A percentile compares a stretch with the other conserved stretches of the same genome.
These are phyloP conservation scores for Jimgerdemannia flammicorona DNA, from an alignment of 192 early-diverging fungal species.

Conservation along the genomic window DNA sequence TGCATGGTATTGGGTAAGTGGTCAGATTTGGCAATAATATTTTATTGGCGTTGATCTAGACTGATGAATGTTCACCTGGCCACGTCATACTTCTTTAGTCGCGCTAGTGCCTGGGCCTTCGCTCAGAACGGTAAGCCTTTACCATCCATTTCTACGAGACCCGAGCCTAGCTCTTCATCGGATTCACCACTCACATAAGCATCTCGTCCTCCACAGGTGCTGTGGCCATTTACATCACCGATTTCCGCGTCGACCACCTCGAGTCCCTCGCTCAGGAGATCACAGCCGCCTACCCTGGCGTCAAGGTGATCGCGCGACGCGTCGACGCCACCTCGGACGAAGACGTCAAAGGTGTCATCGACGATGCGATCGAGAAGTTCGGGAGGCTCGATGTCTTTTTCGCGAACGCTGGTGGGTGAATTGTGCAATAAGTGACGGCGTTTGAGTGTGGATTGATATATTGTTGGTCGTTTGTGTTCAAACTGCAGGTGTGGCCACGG, in stretches of 20 bases:
- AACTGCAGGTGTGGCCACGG: conserved; percentile 23
- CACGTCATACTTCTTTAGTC: conserved; percentile 12
- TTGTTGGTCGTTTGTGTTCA: not conserved
- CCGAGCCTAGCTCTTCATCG: not conserved
- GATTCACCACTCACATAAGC: too few relatives aligned
- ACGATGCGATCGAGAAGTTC: conserved; percentile 34
- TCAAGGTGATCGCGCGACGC: conserved; percentile 28
- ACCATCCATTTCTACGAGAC: not conserved
- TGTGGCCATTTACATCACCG: conserved; percentile 40
- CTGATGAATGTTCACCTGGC: not conserved
- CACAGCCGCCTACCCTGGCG: conserved; percentile 22
- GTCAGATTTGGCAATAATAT: not conserved
- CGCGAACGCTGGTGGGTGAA: conserved; percentile 43
- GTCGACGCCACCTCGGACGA: conserved; percentile 41
- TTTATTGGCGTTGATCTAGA: not conserved
- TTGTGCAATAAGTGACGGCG: not conserved
- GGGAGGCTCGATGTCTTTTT: conserved; percentile 54
- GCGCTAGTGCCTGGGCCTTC: conserved; percentile 29
- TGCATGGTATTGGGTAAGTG: conserved; percentile 43
- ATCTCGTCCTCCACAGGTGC: conserved; percentile 2
- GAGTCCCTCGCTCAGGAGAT: conserved; percentile 34
- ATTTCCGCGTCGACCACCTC: conserved; percentile 30
- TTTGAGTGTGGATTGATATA: not conserved
- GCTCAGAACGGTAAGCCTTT: conserved; percentile 14
- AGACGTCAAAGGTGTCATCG: conserved; percentile 28